Evolutionary conservation across 2,329 filamentous ascomycete genomes (phyloP), one percentile per base, ranked within the genome.

Genomic region (Dendrostoma leiphaemia): DNA sequence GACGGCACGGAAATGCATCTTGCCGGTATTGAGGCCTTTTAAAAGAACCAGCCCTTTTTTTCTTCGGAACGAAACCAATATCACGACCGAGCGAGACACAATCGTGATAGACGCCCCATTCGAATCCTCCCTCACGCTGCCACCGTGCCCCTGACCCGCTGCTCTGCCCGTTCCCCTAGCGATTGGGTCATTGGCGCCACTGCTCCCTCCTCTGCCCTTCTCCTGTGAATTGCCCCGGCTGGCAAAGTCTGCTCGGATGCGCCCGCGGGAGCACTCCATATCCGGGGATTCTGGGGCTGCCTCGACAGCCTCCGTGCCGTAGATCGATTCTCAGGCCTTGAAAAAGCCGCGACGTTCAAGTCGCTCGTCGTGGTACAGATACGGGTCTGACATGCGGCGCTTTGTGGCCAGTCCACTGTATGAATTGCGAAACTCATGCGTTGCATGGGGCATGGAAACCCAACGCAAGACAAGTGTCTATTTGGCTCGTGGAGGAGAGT

Each of bases 301-400:
- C 59, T 65, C 62, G 80, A 82, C 81, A 79, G 80, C 67, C 71
- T 74, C 73, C 77, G 61, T 73, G 81, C 81, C 81, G 81, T 71
- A 84, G 76, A 84, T 81, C 67, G 66, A 81, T 53, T 56, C 57
- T n/a, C 35, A 75, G 79, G 74, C 80, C 78, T 78, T 75, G 72
- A 77, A 82, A 83, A 84, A 84, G 80, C 81, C 69, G 79, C 81
- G 75, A 73, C 74, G 72, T 67, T 71, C 69, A 70, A 84, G 80
- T 66, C 63, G 63, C 70, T 71, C 75, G 74, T 72, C 74, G 80
- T 74, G 75, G 82, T 81, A 85, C 82, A 85, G 82, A 85, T 85
- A 84, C 82, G 79, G 80, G 81, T 75, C 80, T 75, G 63, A 85
- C 79, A 85, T 75, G 35, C n/a, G n/a, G n/a, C n/a, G n/a, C n/a